These are phyloP conservation scores for Suillus tomentosus DNA, from an alignment of 768 basidiomycete species.

Conservation along the genomic window DNA sequence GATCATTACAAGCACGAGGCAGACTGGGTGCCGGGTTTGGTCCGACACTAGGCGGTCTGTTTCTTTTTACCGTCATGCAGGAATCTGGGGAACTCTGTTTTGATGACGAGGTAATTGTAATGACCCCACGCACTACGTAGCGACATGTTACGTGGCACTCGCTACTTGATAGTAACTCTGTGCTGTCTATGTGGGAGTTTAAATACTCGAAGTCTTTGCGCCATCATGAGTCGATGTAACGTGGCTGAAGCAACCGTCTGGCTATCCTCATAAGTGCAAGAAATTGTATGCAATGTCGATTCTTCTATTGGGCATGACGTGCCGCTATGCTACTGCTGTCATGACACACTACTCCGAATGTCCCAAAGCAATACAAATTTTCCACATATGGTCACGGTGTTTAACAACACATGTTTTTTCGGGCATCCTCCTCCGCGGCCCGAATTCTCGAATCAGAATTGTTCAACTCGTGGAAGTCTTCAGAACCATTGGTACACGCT, in stretches of 20 bases:
- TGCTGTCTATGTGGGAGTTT: neutral
- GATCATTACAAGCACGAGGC: neutral
- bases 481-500: neutral
- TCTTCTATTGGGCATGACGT: neutral
- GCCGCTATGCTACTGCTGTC: neutral
- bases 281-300: neutral
- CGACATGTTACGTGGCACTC: neutral
- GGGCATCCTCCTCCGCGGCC: neutral
- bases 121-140: constrained; percentile 3
- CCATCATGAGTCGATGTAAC: neutral
- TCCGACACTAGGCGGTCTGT: neutral
- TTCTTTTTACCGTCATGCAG: neutral
- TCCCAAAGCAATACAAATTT: neutral
- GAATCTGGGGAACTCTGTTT: neutral
- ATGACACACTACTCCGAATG: neutral
- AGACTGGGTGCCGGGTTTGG: neutral
- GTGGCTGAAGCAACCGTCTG: neutral
- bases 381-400: neutral
- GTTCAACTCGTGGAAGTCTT: neutral
- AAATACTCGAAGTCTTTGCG: neutral
- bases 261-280: neutral
- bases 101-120: neutral
- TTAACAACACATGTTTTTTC: neutral
- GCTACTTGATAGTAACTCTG: neutral
- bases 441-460: neutral